Percentiles rank a stretch among this genome's conserved stretches.
Conservation (phyloP, 306 rosid species). For the Alnus rubra region DNA sequence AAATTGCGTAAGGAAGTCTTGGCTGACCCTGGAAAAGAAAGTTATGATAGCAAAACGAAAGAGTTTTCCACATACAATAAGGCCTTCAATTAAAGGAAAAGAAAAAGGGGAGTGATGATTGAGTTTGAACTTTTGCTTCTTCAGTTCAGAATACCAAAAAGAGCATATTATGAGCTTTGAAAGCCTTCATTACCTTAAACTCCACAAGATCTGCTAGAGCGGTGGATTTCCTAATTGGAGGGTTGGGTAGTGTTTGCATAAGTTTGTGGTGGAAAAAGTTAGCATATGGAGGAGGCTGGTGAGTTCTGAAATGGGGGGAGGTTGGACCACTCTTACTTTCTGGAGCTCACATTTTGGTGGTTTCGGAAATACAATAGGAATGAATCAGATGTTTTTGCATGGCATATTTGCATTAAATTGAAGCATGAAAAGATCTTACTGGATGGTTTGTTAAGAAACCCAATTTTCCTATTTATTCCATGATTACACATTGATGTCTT, state of each 20-base stretch:
- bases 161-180: not conserved
- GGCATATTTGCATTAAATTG: not conserved
- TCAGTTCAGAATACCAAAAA: not conserved
- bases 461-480: no score
- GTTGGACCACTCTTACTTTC: not conserved
- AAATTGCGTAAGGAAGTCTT: not conserved
- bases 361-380: not conserved
- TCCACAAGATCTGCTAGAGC: not conserved
- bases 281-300: not conserved
- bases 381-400: not conserved
- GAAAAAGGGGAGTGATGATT: not conserved
- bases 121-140: not conserved
- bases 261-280: no score
- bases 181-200: not conserved
- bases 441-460: not conserved
- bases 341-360: not conserved
- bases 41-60: not conserved
- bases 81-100: not conserved
- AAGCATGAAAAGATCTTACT: not conserved
- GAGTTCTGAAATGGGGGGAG: not conserved
- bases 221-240: not conserved
- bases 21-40: not conserved
- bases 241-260: not conserved
- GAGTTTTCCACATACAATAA: no score
- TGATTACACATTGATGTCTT: no score